Base-by-base conservation (phyloP, 106 monocot species). In the Apostasia shenzhenica region DNA sequence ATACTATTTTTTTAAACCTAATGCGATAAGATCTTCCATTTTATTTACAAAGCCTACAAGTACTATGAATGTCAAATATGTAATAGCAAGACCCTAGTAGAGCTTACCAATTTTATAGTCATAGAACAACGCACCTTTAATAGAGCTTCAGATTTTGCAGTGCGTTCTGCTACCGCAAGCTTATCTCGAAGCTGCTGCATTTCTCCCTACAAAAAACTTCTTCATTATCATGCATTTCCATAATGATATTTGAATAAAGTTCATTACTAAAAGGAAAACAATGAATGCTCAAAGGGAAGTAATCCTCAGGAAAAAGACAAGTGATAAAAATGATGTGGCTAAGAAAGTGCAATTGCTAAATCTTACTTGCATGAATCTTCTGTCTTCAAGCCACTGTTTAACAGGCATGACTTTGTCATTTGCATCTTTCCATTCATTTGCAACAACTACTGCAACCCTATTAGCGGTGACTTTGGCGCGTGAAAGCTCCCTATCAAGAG, bases 331-430 rank as follows among this genome's bases (percentile, higher is more conserved):
- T 8, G 8, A 50, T 50, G 26, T 26, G 6, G 8, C 8, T 50
- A 8, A 50, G 50, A 50, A 8, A 50, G 8, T 5, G 4, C 50
- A 50, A 4, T 50, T 5, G 8, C 6, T 5, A 5, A 50, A 8
- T 8, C 77, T 45, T 41, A 73, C 78, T 54, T 79, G 78, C 73
- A 79, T 60, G 59, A 79, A 74, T 49, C 91, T 80, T 54, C 91
- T 66, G 10, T 91, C 91, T 77, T 91, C 91, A 54, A 91, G 86
- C 91, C 91, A 91, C 47, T 91, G 86, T 73, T 78, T 91, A 43
- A 91, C 87, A 64, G 91, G 91, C 91, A 91, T 91, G 7, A 91
- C 91, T 80, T 91, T 91, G 67, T 91, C 91, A 69, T 91, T 91
- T 41, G 81, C 87, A 82, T 91, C 91, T 73, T 91, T 91, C 91